These are phyloP conservation scores for Hymenoscyphus linearis DNA, from an alignment of 2,329 filamentous ascomycete genomes.

Conservation along the genomic window DNA sequence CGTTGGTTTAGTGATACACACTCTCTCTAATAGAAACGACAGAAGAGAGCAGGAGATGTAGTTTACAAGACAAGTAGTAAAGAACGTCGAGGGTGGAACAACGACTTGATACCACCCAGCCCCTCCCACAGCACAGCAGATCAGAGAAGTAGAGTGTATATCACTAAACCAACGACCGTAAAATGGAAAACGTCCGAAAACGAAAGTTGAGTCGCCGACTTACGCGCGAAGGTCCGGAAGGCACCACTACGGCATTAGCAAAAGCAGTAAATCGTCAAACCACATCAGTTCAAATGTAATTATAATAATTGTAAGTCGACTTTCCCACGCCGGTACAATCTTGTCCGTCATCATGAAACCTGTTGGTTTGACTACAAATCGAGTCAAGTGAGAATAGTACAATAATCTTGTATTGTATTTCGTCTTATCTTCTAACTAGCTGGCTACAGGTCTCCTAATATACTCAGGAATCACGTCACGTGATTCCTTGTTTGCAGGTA, in stretches of 20 bases:
- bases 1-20: background rate
- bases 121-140: no score
- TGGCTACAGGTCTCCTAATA: no score
- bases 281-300: conserved; percentile 1
- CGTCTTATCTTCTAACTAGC: no score
- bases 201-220: background rate
- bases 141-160: no score
- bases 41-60: background rate
- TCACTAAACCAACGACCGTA: background rate
- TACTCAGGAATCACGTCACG: no score
- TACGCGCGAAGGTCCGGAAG: background rate
- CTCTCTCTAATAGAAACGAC: background rate
- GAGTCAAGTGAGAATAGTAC: no score
- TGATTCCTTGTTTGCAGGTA: no score
- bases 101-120: background rate
- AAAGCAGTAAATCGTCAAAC: background rate
- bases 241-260: background rate
- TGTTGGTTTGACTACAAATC: no score
- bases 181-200: background rate
- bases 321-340: conserved; percentile 8
- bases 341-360: conserved; percentile 5
- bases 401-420: no score
- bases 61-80: background rate
- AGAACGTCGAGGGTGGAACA: background rate
- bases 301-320: conserved; percentile 2